These are phyloP conservation scores for Phytophthora fragariae DNA, from an alignment of 352 stramenopile species.

Conservation along the genomic window DNA sequence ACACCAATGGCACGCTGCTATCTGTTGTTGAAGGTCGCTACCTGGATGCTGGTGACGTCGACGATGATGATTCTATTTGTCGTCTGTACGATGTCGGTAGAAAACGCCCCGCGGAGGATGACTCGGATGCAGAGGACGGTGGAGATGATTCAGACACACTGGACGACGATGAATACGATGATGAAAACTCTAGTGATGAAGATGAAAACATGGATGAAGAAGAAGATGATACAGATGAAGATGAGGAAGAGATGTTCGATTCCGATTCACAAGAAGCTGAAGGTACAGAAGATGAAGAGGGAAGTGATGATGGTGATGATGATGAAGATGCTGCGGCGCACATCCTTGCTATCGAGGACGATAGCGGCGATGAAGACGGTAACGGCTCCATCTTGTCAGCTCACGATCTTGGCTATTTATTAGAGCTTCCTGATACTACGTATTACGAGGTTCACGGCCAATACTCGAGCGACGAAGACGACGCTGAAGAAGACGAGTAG, in stretches of 20 bases:
- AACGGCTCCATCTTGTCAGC: slow-evolving; percentile 52
- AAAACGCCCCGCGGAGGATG: slow-evolving; percentile 85
- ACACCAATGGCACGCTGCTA: slow-evolving; percentile 70
- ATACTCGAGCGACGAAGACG: slow-evolving; percentile 82
- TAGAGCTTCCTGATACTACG: slow-evolving; percentile 71
- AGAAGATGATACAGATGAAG: slow-evolving; percentile 61
- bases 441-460: slow-evolving; percentile 81
- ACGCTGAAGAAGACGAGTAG: slow-evolving; percentile 66
- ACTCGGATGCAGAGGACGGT: slow-evolving; percentile 87
- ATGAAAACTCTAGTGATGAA: slow-evolving; percentile 65
- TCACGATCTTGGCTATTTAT: slow-evolving; percentile 72
- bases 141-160: slow-evolving; percentile 73
- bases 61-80: slow-evolving; percentile 82
- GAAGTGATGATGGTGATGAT: slow-evolving; percentile 35
- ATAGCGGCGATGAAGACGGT: slow-evolving; percentile 51
- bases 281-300: slow-evolving; percentile 47
- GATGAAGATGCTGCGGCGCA: slow-evolving; percentile 29
- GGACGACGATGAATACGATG: slow-evolving; percentile 84
- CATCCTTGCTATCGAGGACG: slow-evolving; percentile 39
- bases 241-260: slow-evolving; percentile 44
- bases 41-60: slow-evolving; percentile 58
- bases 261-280: slow-evolving; percentile 32
- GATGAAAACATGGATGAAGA: slow-evolving; percentile 60
- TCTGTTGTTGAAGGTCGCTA: slow-evolving; percentile 83
- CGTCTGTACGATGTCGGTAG: slow-evolving; percentile 90